phyloP scores from a whole-genome alignment of 169 alveolate species.

The Plasmodium berghei region DNA sequence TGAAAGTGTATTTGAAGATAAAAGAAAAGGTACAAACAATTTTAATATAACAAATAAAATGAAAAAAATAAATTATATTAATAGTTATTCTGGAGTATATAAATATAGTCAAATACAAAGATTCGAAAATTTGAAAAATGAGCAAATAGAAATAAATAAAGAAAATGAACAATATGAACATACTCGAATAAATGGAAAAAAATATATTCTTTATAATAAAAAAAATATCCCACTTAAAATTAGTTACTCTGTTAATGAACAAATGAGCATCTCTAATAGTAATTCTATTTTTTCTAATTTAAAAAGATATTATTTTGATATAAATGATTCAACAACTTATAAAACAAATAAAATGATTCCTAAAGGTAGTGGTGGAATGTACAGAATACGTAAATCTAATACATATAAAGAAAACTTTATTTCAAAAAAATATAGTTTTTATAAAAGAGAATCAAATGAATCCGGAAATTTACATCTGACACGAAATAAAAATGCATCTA shows the following conservation, averaged over 20 bases:
- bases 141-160: too few species aligned
- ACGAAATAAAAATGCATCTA: too few species aligned
- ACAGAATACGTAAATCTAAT: constrained; percentile 13
- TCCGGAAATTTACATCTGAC: not conserved
- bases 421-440: not conserved
- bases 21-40: not conserved
- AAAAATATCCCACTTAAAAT: too few species aligned
- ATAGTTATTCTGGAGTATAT: not conserved
- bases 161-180: too few species aligned
- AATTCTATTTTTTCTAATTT: too few species aligned
- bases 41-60: not conserved
- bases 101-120: too few species aligned
- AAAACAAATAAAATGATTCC: constrained; percentile 6
- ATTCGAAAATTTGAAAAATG: too few species aligned
- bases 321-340: constrained; percentile 5
- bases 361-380: constrained; percentile 17
- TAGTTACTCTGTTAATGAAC: too few species aligned
- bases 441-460: not conserved
- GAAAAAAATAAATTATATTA: constrained; percentile 8
- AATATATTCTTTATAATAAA: too few species aligned
- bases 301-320: not conserved
- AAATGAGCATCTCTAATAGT: too few species aligned
- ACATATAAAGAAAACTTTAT: constrained; percentile 22
- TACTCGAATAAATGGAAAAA: too few species aligned
- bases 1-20: constrained; percentile 1